Evolutionary conservation across 2,329 filamentous ascomycete genomes (phyloP).

Genomic region (Ophiostoma sp.): DNA sequence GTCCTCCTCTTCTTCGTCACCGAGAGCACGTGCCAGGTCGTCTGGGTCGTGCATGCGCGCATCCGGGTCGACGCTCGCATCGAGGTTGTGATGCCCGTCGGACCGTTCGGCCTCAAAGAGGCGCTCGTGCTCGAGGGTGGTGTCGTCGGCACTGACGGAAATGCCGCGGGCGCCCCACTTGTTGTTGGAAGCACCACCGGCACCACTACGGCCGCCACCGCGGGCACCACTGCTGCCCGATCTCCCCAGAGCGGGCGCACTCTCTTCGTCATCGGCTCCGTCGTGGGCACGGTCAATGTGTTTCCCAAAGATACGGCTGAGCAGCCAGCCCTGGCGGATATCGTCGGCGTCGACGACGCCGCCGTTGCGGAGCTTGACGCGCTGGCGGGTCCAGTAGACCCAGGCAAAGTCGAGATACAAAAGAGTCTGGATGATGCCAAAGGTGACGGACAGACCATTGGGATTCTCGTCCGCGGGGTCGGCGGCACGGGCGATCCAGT

Average conservation of each 20-base stretch:
- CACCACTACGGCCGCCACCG: conserved; percentile 62
- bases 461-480: conserved; percentile 60
- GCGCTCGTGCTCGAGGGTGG: conserved; percentile 49
- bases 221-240: conserved; percentile 39
- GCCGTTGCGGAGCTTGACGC: conserved; percentile 87
- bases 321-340: conserved; percentile 78
- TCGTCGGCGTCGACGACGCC: conserved; percentile 90
- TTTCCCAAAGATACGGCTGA: conserved; percentile 73
- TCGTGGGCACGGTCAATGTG: conserved; percentile 52
- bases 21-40: conserved; percentile 60
- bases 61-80: conserved; percentile 56
- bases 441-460: conserved; percentile 75
- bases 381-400: conserved; percentile 92
- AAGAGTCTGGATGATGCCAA: conserved; percentile 84
- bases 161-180: conserved; percentile 65
- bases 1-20: conserved; percentile 51
- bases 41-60: conserved; percentile 68
- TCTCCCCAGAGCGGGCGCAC: conserved; percentile 49
- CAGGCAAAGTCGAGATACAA: conserved; percentile 94
- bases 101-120: conserved; percentile 33
- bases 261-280: conserved; percentile 60
- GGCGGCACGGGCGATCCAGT: conserved; percentile 75
- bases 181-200: conserved; percentile 46
- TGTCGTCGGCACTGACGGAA: conserved; percentile 66
- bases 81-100: conserved; percentile 47